Evolutionary conservation across 805 yeast genomes (phyloP).

Genomic region (Saccharomycopsis capsularis): DNA sequence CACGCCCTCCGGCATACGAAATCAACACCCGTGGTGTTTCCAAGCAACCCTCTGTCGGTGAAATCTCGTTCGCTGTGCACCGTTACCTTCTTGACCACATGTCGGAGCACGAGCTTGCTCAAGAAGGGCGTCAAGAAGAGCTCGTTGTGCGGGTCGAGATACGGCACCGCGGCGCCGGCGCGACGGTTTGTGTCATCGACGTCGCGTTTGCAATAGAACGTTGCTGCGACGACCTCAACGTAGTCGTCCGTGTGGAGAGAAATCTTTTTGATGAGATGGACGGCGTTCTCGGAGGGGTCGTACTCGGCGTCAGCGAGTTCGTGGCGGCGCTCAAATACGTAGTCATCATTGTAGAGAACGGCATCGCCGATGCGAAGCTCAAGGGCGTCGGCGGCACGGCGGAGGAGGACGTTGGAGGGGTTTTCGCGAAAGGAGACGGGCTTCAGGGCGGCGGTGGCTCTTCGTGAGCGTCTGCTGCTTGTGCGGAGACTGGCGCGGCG

Average conservation of each 20-base stretch:
- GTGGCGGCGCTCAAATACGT: neutral
- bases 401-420: conserved; percentile 11
- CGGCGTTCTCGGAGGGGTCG: neutral
- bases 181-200: neutral
- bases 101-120: conserved; percentile 1
- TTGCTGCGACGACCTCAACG: conserved; percentile 8
- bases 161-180: neutral
- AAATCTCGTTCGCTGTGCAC: conserved; percentile 1
- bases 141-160: conserved; percentile 3
- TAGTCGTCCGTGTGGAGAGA: conserved; percentile 9
- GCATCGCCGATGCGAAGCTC: conserved; percentile 16
- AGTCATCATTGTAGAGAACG: conserved; percentile 4
- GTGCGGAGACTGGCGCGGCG: neutral
- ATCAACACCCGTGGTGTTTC: conserved; percentile 25
- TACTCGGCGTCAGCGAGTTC: neutral
- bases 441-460: neutral
- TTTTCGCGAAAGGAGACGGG: conserved; percentile 5
- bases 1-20: conserved; percentile 39
- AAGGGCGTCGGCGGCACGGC: conserved; percentile 7
- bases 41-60: neutral
- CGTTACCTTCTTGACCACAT: conserved; percentile 7
- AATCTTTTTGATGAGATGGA: conserved; percentile 13
- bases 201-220: conserved; percentile 4
- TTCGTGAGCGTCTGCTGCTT: neutral
- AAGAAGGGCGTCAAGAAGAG: conserved; percentile 14